Conservation (phyloP, 495 filamentous ascomycete genomes). For the Xylaria cubensis region DNA sequence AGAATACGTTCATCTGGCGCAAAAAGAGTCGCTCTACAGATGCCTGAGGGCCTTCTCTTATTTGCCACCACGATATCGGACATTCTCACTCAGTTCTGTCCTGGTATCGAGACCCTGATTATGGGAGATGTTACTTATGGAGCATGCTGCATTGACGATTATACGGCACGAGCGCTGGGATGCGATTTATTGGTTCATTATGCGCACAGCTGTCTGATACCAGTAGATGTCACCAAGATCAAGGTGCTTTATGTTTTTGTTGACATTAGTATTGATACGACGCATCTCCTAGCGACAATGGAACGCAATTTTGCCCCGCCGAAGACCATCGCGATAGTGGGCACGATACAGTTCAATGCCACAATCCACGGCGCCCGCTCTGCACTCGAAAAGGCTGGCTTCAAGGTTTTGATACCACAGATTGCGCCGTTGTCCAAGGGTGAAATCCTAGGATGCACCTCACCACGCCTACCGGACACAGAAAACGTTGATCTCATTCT, state of each 20-base stretch:
- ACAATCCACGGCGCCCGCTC: constrained; percentile 84
- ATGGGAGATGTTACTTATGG: constrained; percentile 99
- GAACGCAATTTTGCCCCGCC: constrained; percentile 84
- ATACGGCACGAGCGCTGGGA: constrained; percentile 89
- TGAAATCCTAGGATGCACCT: constrained; percentile 96
- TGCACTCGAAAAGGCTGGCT: constrained; percentile 80
- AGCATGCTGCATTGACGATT: constrained; percentile 98
- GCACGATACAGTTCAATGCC: constrained; percentile 98
- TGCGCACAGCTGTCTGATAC: constrained; percentile 94
- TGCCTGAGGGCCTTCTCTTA: constrained; percentile 93
- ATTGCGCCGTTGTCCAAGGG: constrained; percentile 91
- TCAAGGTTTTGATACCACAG: constrained; percentile 84
- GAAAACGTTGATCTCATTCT: constrained; percentile 76
- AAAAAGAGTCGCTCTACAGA: constrained; percentile 86
- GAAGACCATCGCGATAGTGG: constrained; percentile 89
- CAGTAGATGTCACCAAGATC: constrained; percentile 92
- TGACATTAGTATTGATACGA: constrained; percentile 91
- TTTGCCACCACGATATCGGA: constrained; percentile 98
- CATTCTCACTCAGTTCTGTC: constrained; percentile 93
- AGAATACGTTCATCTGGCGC: constrained; percentile 80
- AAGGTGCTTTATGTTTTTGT: constrained; percentile 98
- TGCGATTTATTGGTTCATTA: constrained; percentile 98
- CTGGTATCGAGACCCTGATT: constrained; percentile 87
- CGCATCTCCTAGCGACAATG: constrained; percentile 85
- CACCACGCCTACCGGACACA: constrained; percentile 69